phyloP scores from a whole-genome alignment of 768 basidiomycete species.

The Punctularia strigosozonata region DNA sequence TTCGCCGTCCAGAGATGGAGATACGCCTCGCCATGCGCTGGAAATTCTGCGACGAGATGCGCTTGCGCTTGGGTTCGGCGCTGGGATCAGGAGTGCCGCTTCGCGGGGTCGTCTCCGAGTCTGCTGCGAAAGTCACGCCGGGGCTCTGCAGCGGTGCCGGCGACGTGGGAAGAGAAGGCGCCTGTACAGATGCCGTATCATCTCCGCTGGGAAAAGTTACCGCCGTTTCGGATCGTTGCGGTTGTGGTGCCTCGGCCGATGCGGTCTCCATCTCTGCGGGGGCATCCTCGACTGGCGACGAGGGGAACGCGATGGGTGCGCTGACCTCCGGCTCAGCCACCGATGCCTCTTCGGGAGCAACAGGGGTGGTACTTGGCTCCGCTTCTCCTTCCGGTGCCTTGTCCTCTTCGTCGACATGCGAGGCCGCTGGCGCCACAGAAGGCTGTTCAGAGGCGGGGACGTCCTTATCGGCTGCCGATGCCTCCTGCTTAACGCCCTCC shows the following conservation, averaged over 20 bases:
- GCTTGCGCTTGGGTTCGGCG: constrained; percentile 65
- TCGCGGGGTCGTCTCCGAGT: constrained; percentile 41
- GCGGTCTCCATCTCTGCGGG: constrained; percentile 6
- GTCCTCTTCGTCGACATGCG: constrained; percentile 1
- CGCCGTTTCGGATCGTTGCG: too few relatives aligned
- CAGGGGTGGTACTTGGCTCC: too few relatives aligned
- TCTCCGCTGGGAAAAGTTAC: constrained; percentile 24
- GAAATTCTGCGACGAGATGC: constrained; percentile 80
- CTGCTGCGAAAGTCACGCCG: constrained; percentile 59
- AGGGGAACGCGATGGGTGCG: constrained; percentile 21
- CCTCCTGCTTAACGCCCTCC: neutral
- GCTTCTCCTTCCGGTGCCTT: constrained; percentile 3
- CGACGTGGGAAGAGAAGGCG: constrained; percentile 16
- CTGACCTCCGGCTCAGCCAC: constrained; percentile 5
- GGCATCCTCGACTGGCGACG: constrained; percentile 13
- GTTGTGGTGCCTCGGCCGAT: constrained; percentile 11
- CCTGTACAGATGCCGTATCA: constrained; percentile 18
- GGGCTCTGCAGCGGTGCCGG: constrained; percentile 15
- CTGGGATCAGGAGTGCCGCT: constrained; percentile 65
- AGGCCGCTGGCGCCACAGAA: constrained; percentile 2
- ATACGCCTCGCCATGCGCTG: constrained; percentile 68
- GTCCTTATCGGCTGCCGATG: constrained; percentile 1
- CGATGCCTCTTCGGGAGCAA: neutral
- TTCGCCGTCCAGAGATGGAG: constrained; percentile 51
- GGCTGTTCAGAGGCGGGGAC: constrained; percentile 6